phyloP scores from a whole-genome alignment of 768 basidiomycete species.

The Coprinellus micaceus region DNA sequence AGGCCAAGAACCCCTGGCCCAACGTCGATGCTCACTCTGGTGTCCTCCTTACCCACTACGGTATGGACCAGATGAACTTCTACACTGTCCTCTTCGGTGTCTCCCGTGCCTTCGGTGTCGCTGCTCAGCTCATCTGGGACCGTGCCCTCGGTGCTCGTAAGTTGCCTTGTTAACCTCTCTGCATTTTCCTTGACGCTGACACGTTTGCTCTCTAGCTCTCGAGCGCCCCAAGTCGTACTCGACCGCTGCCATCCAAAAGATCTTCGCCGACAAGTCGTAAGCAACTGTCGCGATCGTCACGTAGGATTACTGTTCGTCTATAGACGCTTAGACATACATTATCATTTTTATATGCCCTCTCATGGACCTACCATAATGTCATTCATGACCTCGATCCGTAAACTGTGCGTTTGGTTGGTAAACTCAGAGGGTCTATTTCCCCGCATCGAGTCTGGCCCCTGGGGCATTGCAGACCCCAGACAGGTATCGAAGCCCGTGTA shows the following conservation, averaged over 20 bases:
- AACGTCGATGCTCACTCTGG: conserved; percentile 98
- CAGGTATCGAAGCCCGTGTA: too few relatives aligned
- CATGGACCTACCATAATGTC: too few relatives aligned
- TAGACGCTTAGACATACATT: background rate
- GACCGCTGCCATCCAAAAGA: conserved; percentile 71
- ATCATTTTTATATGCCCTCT: background rate
- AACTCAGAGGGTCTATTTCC: too few relatives aligned
- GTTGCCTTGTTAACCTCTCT: conserved; percentile 27
- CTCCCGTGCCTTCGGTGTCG: conserved; percentile 89
- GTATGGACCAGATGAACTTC: conserved; percentile 87
- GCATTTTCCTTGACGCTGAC: background rate
- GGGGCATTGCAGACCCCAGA: too few relatives aligned
- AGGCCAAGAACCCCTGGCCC: conserved; percentile 93
- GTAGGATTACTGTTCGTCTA: background rate
- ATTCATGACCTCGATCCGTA: too few relatives aligned
- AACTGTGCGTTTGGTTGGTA: too few relatives aligned
- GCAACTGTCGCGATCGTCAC: background rate
- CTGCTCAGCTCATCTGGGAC: conserved; percentile 90
- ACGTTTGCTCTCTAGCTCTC: conserved; percentile 45
- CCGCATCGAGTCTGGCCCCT: too few relatives aligned
- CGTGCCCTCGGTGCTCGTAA: conserved; percentile 87
- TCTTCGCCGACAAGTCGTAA: conserved; percentile 60
- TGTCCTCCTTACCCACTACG: conserved; percentile 81
- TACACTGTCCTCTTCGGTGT: conserved; percentile 98
- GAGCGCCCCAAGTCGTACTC: conserved; percentile 93